A percentile compares a stretch with the other conserved stretches of the same genome.
Conservation (phyloP, 768 basidiomycete species). For the Pleurotus sapidus region DNA sequence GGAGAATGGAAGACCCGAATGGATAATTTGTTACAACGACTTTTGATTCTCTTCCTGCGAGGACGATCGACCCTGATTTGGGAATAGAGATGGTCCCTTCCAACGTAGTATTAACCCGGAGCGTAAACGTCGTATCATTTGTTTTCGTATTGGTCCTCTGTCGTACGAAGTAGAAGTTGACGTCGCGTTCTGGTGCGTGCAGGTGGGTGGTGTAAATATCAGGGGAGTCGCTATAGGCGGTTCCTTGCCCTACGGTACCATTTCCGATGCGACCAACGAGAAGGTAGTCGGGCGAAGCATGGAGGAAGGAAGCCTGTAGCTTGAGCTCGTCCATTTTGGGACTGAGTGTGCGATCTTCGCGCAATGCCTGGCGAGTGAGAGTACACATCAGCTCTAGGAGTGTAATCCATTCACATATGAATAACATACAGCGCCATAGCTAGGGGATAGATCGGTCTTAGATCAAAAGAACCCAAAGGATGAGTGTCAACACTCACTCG, state of each 20-base stretch:
- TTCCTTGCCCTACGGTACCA: conserved; percentile 37
- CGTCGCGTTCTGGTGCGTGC: conserved; percentile 46
- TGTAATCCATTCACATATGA: neutral
- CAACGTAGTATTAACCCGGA: conserved; percentile 45
- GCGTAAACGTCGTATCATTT: conserved; percentile 38
- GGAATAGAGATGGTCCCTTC: conserved; percentile 37
- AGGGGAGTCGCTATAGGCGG: conserved; percentile 29
- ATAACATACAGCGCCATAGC: conserved; percentile 25
- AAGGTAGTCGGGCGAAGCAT: conserved; percentile 61
- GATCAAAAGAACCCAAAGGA: neutral
- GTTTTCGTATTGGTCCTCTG: conserved; percentile 47
- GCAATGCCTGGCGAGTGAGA: conserved; percentile 31
- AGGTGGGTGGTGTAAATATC: conserved; percentile 52
- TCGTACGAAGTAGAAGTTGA: conserved; percentile 58
- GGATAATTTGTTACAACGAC: conserved; percentile 60
- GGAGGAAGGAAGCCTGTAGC: conserved; percentile 60
- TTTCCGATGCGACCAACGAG: conserved; percentile 63
- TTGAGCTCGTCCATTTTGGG: conserved; percentile 65
- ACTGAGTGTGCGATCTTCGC: conserved; percentile 54
- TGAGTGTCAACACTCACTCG: conserved; percentile 21
- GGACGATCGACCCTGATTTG: conserved; percentile 40
- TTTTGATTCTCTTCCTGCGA: conserved; percentile 64
- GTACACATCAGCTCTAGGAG: neutral
- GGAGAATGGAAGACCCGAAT: conserved; percentile 49
- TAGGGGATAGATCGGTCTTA: conserved; percentile 1